Percentiles rank a stretch among this genome's conserved stretches.
Evolutionary conservation across 2,329 filamentous ascomycete species (phyloP).

Genomic region (Aspergillus brasiliensis): DNA sequence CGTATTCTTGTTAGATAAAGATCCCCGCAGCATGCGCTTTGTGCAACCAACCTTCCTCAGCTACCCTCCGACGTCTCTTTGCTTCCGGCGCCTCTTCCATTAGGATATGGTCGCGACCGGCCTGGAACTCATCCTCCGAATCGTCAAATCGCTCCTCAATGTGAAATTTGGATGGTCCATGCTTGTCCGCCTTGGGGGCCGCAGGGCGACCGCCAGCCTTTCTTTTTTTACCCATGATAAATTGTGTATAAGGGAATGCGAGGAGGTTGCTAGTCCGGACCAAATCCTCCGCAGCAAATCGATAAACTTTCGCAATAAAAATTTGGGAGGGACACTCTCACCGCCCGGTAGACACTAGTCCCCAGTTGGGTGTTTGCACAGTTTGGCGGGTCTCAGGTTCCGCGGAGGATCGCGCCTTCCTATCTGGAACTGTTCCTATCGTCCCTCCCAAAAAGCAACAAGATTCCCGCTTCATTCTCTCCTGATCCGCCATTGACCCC

Average conservation of each 20-base stretch:
- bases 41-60: slow-evolving; percentile 62
- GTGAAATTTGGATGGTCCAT: slow-evolving; percentile 38
- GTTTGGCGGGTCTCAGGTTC: slow-evolving; percentile 1
- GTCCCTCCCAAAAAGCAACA: too few species aligned
- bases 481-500: slow-evolving; percentile 4
- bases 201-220: slow-evolving; percentile 62
- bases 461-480: too few species aligned
- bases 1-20: slow-evolving; percentile 19
- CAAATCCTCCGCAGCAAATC: slow-evolving; percentile 7
- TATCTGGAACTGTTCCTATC: not conserved
- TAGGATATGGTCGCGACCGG: slow-evolving; percentile 81
- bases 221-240: slow-evolving; percentile 61
- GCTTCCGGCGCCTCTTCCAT: slow-evolving; percentile 78
- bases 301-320: slow-evolving; percentile 34
- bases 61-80: slow-evolving; percentile 72
- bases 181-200: slow-evolving; percentile 31
- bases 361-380: slow-evolving; percentile 24
- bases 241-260: not conserved
- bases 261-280: not conserved
- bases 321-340: slow-evolving; percentile 36
- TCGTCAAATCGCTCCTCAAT: slow-evolving; percentile 77
- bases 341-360: slow-evolving; percentile 30
- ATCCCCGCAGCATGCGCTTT: not conserved
- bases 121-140: slow-evolving; percentile 90
- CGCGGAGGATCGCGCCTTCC: slow-evolving; percentile 8